These are phyloP conservation scores for Penicillium roqueforti DNA, from an alignment of 495 filamentous ascomycete genomes.

Conservation along the genomic window DNA sequence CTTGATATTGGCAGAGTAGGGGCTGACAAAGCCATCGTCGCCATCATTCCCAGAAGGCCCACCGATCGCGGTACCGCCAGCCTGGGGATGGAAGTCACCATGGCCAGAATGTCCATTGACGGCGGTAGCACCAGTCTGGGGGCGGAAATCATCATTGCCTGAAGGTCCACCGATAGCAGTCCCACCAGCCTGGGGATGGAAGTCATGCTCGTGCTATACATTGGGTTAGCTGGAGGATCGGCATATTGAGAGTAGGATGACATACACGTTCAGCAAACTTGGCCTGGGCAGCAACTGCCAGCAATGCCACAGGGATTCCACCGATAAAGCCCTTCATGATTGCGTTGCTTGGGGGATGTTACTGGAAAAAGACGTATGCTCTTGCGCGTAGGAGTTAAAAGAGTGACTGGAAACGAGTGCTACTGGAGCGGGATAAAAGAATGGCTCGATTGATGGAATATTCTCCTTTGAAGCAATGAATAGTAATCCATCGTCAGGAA, in stretches of 20 bases:
- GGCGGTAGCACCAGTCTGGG: conserved; percentile 11
- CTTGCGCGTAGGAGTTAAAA: conserved; percentile 16
- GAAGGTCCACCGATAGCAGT: conserved; percentile 24
- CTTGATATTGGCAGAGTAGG: conserved; percentile 16
- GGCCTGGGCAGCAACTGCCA: conserved; percentile 36
- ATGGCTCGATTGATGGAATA: conserved; percentile 17
- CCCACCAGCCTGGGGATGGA: conserved; percentile 10
- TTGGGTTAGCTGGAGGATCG: not conserved
- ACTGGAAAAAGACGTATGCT: conserved; percentile 13
- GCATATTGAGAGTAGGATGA: not conserved
- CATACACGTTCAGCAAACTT: conserved; percentile 25
- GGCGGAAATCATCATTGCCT: conserved; percentile 17
- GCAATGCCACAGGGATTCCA: conserved; percentile 38
- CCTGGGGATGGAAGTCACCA: conserved; percentile 7
- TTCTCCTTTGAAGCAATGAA: conserved; percentile 3
- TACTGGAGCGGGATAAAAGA: conserved; percentile 20
- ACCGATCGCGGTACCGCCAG: conserved; percentile 19
- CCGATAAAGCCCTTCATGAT: conserved; percentile 41
- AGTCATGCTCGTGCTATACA: conserved; percentile 1
- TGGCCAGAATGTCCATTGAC: conserved; percentile 23
- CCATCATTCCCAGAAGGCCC: conserved; percentile 24
- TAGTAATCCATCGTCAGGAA: conserved; percentile 1
- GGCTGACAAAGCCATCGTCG: conserved; percentile 15
- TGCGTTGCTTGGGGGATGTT: conserved; percentile 8
- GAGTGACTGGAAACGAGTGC: conserved; percentile 27